phyloP scores from a whole-genome alignment of 306 rosid species.

The Lagenaria siceraria region DNA sequence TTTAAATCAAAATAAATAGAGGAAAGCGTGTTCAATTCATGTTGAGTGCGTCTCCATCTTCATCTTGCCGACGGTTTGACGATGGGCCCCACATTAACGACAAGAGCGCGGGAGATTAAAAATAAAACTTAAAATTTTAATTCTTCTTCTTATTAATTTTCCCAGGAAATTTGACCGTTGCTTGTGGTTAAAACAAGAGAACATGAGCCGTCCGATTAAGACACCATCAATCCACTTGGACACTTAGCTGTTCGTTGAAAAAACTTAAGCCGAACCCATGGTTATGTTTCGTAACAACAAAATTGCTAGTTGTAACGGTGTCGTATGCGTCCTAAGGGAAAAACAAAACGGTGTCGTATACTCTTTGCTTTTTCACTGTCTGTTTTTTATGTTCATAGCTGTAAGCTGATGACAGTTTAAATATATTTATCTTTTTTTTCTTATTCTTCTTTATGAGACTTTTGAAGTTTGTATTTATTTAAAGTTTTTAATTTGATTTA shows the following conservation, averaged over 20 bases:
- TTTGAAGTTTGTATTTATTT: no score
- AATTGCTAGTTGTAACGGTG: not conserved
- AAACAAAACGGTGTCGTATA: not conserved
- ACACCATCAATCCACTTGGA: constrained; percentile 19
- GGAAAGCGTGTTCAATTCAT: not conserved
- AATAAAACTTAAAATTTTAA: not conserved
- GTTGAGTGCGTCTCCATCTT: constrained; percentile 21
- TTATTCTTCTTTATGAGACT: no score
- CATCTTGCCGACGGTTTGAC: constrained; percentile 20
- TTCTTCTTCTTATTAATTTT: not conserved
- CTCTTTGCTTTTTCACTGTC: not conserved
- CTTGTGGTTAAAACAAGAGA: constrained; percentile 25
- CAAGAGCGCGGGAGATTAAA: constrained; percentile 10
- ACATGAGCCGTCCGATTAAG: constrained; percentile 17
- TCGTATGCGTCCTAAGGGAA: not conserved
- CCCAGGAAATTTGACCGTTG: constrained; percentile 23
- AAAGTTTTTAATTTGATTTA: no score
- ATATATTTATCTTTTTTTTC: no score
- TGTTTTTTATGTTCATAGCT: not conserved
- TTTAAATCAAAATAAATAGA: not conserved
- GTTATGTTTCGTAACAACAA: not conserved
- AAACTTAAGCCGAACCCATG: not conserved
- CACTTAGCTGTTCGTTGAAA: not conserved
- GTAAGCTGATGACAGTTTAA: not conserved
- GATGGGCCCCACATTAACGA: constrained; percentile 34